These are phyloP conservation scores for Paecilomyces sp. DNA, from an alignment of 2,329 filamentous ascomycete species.

Conservation along the genomic window DNA sequence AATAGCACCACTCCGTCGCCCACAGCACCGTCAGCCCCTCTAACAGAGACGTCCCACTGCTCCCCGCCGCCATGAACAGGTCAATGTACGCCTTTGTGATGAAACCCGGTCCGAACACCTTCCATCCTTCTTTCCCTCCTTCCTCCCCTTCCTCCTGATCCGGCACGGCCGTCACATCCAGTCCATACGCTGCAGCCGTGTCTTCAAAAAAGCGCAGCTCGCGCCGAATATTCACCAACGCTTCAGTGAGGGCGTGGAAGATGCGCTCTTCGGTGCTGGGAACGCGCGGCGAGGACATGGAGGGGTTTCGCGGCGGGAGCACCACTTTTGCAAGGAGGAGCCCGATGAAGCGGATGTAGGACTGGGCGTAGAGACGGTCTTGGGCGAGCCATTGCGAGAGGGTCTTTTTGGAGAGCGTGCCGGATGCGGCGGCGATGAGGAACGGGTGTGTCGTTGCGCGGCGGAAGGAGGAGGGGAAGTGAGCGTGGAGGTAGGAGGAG, in stretches of 20 bases:
- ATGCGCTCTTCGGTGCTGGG: slow-evolving; percentile 46
- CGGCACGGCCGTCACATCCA: slow-evolving; percentile 43
- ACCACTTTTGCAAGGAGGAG: slow-evolving; percentile 56
- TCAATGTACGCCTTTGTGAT: slow-evolving; percentile 52
- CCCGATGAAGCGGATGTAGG: slow-evolving; percentile 61
- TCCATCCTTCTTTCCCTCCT: slow-evolving; percentile 1
- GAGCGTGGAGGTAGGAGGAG: slow-evolving; percentile 50
- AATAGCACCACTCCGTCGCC: slow-evolving; percentile 63
- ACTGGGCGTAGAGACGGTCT: slow-evolving; percentile 64
- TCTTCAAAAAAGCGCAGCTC: slow-evolving; percentile 63
- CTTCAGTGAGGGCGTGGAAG: slow-evolving; percentile 56
- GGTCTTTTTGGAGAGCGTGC: slow-evolving; percentile 49
- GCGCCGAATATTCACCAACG: slow-evolving; percentile 58
- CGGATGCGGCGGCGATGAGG: slow-evolving; percentile 57
- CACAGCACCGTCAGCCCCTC: slow-evolving; percentile 68
- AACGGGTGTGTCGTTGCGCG: slow-evolving; percentile 61
- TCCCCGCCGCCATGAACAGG: slow-evolving; percentile 51
- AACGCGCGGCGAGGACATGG: slow-evolving; percentile 17
- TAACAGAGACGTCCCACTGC: slow-evolving; percentile 47
- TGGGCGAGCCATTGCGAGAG: slow-evolving; percentile 64
- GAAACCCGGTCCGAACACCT: slow-evolving; percentile 27
- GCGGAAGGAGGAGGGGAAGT: slow-evolving; percentile 40
- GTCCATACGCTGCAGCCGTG: slow-evolving; percentile 53
- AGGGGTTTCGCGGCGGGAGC: slow-evolving; percentile 36
- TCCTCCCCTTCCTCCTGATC: slow-evolving; percentile 2